phyloP scores from a whole-genome alignment of 768 basidiomycete genomes.

The Leccinum subtestaceum region DNA sequence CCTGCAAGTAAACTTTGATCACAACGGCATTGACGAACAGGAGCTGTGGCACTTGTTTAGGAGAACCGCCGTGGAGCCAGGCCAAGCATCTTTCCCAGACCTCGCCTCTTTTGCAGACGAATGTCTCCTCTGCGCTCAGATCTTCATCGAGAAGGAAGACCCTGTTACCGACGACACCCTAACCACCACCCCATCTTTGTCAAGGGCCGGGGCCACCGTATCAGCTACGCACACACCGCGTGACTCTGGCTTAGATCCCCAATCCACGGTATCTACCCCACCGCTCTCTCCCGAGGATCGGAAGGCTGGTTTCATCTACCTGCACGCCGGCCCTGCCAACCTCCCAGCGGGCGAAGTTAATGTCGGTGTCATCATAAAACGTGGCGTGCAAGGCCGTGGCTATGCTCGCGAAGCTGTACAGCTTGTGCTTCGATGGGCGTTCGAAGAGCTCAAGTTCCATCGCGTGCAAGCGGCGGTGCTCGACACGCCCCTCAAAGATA shows the following conservation, averaged over 20 bases:
- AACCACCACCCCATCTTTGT: neutral
- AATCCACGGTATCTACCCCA: neutral
- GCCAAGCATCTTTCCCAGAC: conserved; percentile 23
- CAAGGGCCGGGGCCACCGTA: neutral
- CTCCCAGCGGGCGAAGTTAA: conserved; percentile 42
- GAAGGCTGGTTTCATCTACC: conserved; percentile 27
- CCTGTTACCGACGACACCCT: neutral
- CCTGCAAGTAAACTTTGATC: conserved; percentile 1
- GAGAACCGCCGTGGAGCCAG: conserved; percentile 26
- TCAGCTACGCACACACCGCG: neutral
- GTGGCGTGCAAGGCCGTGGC: conserved; percentile 38
- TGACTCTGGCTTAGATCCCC: neutral
- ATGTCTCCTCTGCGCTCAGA: conserved; percentile 29
- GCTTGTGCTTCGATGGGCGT: conserved; percentile 46
- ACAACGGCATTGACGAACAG: neutral
- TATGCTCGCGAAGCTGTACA: conserved; percentile 47
- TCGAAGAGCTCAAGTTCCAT: conserved; percentile 34
- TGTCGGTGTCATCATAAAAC: conserved; percentile 51
- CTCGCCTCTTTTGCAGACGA: conserved; percentile 28
- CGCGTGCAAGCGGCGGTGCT: conserved; percentile 42
- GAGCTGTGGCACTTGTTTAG: conserved; percentile 25
- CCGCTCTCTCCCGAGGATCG: neutral
- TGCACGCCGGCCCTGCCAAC: conserved; percentile 21
- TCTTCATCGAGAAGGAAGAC: conserved; percentile 3
- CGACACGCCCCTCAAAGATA: conserved; percentile 42